A percentile compares a stretch with the other conserved stretches of the same genome.
Evolutionary conservation across 495 filamentous ascomycete genomes (phyloP).

Genomic region (Parathielavia hyrcaniae): DNA sequence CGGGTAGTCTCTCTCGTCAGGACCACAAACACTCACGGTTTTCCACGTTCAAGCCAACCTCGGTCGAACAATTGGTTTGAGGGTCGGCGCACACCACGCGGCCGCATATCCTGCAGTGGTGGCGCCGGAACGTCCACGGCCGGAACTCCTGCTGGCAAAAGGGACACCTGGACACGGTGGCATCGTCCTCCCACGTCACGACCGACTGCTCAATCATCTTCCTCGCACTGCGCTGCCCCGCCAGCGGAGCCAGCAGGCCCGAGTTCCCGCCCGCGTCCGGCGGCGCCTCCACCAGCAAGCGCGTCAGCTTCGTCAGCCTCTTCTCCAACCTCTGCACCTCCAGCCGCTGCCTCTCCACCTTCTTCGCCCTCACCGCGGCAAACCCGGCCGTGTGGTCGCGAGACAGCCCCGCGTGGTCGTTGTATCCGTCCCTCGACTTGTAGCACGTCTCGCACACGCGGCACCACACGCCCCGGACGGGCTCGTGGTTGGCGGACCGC

Average conservation of each 20-base stretch:
- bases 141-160: conserved; percentile 94
- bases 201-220: conserved; percentile 83
- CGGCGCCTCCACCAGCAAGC: conserved; percentile 67
- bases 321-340: conserved; percentile 89
- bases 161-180: conserved; percentile 70
- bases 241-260: conserved; percentile 31
- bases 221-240: conserved; percentile 54
- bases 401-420: conserved; percentile 68
- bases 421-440: conserved; percentile 92
- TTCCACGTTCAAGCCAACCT: conserved; percentile 72
- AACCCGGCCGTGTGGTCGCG: conserved; percentile 69
- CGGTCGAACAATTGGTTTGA: conserved; percentile 73
- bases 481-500: conserved; percentile 82
- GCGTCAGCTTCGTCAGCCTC: conserved; percentile 81
- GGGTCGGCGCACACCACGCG: conserved; percentile 86
- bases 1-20: neutral
- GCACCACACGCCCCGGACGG: conserved; percentile 87
- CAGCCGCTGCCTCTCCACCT: conserved; percentile 73
- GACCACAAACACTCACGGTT: conserved; percentile 43
- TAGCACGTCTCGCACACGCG: conserved; percentile 96
- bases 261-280: conserved; percentile 42
- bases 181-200: conserved; percentile 92
- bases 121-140: conserved; percentile 78
- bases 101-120: conserved; percentile 92
- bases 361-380: conserved; percentile 58